A percentile compares a stretch with the other conserved stretches of the same genome.
These are phyloP conservation scores for Stropharia rugosoannulata DNA, from an alignment of 768 basidiomycete species.

Conservation along the genomic window DNA sequence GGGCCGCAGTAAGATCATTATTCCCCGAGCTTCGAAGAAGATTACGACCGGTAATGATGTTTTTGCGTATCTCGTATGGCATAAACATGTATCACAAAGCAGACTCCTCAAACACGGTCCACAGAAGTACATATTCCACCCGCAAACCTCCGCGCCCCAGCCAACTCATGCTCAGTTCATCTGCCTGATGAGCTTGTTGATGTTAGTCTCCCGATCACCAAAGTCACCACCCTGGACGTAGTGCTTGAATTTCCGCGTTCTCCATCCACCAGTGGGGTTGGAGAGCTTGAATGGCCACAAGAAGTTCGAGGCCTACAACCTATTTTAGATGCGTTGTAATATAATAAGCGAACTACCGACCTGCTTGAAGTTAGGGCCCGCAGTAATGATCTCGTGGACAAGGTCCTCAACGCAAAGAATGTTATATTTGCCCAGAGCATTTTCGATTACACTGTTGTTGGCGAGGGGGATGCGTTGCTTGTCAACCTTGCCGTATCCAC, in stretches of 20 bases:
- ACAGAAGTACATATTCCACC: conserved; percentile 13
- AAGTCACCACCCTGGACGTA: conserved; percentile 96
- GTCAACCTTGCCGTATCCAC: conserved; percentile 97
- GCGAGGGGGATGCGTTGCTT: conserved; percentile 96
- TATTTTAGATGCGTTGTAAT: neutral
- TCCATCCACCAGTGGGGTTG: conserved; percentile 98
- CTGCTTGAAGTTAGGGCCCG: conserved; percentile 99
- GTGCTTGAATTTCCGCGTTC: conserved; percentile 96
- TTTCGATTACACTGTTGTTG: conserved; percentile 93
- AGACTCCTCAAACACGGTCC: conserved; percentile 15
- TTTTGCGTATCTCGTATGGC: conserved; percentile 13
- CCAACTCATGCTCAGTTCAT: conserved; percentile 63
- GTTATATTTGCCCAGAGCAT: conserved; percentile 86
- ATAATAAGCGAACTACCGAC: conserved; percentile 37
- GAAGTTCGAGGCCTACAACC: conserved; percentile 82
- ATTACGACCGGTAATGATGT: conserved; percentile 3
- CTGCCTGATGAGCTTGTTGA: conserved; percentile 96
- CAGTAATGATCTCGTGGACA: conserved; percentile 93
- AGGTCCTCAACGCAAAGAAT: conserved; percentile 98
- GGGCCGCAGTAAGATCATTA: conserved; percentile 1
- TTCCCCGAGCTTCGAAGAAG: neutral
- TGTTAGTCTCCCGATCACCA: conserved; percentile 94
- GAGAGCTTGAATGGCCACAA: conserved; percentile 99
- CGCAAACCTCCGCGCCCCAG: conserved; percentile 11
- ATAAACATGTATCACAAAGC: conserved; percentile 17